These are phyloP conservation scores for Pestalotiopsis sp. DNA, from an alignment of 2,329 filamentous ascomycete genomes.

Conservation along the genomic window DNA sequence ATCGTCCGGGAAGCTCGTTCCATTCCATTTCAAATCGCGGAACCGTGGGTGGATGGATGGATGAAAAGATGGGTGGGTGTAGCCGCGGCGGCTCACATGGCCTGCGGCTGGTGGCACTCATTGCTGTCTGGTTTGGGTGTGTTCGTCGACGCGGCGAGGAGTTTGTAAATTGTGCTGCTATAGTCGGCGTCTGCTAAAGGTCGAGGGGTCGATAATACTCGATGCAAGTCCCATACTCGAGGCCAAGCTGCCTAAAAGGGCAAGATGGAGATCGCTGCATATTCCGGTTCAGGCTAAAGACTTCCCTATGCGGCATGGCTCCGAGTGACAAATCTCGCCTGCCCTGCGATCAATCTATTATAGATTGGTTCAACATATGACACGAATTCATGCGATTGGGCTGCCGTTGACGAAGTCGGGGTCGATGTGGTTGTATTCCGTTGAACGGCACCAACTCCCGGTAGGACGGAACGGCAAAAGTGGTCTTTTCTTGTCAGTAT, in stretches of 20 bases:
- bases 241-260: constrained; percentile 5
- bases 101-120: neutral
- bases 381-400: neutral
- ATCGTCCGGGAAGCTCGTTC: neutral
- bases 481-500: neutral
- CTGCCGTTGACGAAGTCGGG: neutral
- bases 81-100: neutral
- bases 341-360: neutral
- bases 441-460: neutral
- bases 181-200: constrained; percentile 1
- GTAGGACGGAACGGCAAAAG: neutral
- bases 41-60: too few relatives aligned
- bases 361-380: constrained; percentile 1
- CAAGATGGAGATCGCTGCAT: constrained; percentile 5
- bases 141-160: neutral
- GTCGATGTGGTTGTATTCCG: neutral
- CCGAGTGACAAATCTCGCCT: constrained; percentile 7
- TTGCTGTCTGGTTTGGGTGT: too few relatives aligned
- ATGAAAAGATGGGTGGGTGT: too few relatives aligned
- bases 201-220: neutral
- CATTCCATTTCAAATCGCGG: too few relatives aligned
- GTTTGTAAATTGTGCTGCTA: neutral
- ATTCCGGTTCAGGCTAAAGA: constrained; percentile 8
- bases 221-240: neutral
- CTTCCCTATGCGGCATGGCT: neutral